A percentile compares a stretch with the other conserved stretches of the same genome.
Evolutionary conservation across 108 stramenopile genomes (phyloP).

Genomic region (Cyclotella atomus): DNA sequence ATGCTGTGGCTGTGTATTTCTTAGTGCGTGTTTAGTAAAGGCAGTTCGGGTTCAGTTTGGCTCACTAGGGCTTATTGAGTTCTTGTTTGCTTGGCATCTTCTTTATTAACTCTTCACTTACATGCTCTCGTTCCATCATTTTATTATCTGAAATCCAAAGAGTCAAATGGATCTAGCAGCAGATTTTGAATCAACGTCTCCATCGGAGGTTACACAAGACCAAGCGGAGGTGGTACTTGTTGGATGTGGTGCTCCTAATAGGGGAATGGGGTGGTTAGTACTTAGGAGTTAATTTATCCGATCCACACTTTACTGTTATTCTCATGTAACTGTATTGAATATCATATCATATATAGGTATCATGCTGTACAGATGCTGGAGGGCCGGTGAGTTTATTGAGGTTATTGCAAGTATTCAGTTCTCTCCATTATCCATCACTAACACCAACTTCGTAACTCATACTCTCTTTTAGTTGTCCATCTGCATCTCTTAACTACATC

Average conservation of each 20-base stretch:
- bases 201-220: neutral
- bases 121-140: neutral
- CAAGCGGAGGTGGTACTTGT: conserved; percentile 91
- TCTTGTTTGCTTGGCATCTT: too few species aligned
- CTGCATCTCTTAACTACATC: conserved; percentile 78
- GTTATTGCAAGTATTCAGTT: too few species aligned
- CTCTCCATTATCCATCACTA: too few species aligned
- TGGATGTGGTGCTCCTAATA: conserved; percentile 86
- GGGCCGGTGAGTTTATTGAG: conserved; percentile 62
- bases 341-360: too few species aligned
- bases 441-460: neutral
- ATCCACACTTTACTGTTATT: too few species aligned
- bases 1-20: too few species aligned
- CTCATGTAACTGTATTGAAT: too few species aligned
- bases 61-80: too few species aligned
- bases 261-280: conserved; percentile 89
- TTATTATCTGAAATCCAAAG: conserved; percentile 11
- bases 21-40: too few species aligned
- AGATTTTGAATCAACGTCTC: neutral
- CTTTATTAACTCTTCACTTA: too few species aligned
- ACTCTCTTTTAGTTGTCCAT: conserved; percentile 67
- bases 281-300: too few species aligned
- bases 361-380: conserved; percentile 91
- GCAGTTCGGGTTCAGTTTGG: too few species aligned
- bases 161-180: neutral